These are phyloP conservation scores for Eucalyptus dawsonii DNA, from an alignment of 345 rosid genomes.

Conservation along the genomic window DNA sequence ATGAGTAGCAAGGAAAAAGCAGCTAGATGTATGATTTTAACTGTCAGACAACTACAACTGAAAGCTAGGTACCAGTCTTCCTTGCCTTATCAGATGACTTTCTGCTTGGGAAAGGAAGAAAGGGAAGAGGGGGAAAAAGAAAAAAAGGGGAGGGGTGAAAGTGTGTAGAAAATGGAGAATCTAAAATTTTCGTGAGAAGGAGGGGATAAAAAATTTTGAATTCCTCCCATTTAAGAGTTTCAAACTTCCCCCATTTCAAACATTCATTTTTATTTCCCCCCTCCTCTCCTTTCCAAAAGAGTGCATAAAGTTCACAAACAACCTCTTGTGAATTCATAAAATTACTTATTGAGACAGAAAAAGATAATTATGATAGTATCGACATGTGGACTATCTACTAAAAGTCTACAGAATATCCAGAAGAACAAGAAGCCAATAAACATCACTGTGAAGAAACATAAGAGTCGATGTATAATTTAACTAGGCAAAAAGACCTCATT, in stretches of 20 bases:
- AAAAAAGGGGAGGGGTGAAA: no score
- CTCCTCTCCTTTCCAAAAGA: not conserved
- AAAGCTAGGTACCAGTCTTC: not conserved
- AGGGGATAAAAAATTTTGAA: not conserved
- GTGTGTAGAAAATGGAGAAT: not conserved
- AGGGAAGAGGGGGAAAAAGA: no score
- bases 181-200: not conserved
- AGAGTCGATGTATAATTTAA: not conserved
- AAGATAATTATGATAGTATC: not conserved
- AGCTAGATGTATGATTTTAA: not conserved
- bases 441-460: not conserved
- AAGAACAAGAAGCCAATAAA: not conserved
- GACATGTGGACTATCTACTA: not conserved
- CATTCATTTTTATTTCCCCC: not conserved
- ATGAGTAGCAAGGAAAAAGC: not conserved
- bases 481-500: not conserved
- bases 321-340: not conserved
- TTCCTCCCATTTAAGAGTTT: not conserved
- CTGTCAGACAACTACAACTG: not conserved
- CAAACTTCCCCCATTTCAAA: not conserved
- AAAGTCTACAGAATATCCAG: not conserved
- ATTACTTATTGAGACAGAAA: not conserved
- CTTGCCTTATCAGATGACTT: no score
- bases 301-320: not conserved
- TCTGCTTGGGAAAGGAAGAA: no score